Percentiles rank a stretch among this genome's conserved stretches.
Conservation (phyloP, 2,329 filamentous ascomycete genomes). For the Raffaelea arxii region DNA sequence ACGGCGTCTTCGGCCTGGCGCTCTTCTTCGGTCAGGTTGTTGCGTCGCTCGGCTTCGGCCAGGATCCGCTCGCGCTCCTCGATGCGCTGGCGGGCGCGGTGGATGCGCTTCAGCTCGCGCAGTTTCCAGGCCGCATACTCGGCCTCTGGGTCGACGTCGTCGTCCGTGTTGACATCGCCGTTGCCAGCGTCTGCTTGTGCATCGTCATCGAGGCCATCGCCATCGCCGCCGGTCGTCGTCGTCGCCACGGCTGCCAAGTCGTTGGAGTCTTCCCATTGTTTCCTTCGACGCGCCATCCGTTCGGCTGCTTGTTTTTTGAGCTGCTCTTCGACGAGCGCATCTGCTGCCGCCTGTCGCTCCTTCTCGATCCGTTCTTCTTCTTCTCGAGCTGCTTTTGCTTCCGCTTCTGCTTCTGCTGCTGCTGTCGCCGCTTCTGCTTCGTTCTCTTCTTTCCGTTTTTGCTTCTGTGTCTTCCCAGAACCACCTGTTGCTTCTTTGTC, state of each 20-base stretch:
- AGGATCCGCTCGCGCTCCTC: constrained; percentile 75
- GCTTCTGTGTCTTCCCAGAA: constrained; percentile 19
- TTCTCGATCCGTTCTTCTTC: constrained; percentile 30
- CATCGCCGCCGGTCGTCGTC: constrained; percentile 60
- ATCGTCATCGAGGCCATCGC: too few species aligned
- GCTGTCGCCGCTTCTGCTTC: constrained; percentile 7
- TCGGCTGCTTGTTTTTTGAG: constrained; percentile 72
- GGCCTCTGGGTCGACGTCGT: constrained; percentile 75
- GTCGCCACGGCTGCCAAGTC: constrained; percentile 28
- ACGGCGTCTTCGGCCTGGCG: constrained; percentile 75
- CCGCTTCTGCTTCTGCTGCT: constrained; percentile 25
- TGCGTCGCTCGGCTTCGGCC: constrained; percentile 79
- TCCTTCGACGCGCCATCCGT: constrained; percentile 58
- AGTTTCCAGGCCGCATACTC: constrained; percentile 92
- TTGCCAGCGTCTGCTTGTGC: too few species aligned
- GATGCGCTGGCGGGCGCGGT: constrained; percentile 76
- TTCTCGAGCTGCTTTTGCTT: constrained; percentile 24
- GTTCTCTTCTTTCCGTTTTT: neutral
- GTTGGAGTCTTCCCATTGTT: constrained; percentile 72
- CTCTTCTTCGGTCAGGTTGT: constrained; percentile 80
- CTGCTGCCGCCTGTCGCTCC: constrained; percentile 58
- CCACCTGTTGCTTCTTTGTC: constrained; percentile 18
- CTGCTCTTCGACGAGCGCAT: constrained; percentile 80
- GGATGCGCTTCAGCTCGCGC: constrained; percentile 79
- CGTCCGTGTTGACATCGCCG: constrained; percentile 78